A percentile compares a stretch with the other conserved stretches of the same genome.
Evolutionary conservation across 2,329 filamentous ascomycete species (phyloP).

Genomic region (Cercospora zeina): DNA sequence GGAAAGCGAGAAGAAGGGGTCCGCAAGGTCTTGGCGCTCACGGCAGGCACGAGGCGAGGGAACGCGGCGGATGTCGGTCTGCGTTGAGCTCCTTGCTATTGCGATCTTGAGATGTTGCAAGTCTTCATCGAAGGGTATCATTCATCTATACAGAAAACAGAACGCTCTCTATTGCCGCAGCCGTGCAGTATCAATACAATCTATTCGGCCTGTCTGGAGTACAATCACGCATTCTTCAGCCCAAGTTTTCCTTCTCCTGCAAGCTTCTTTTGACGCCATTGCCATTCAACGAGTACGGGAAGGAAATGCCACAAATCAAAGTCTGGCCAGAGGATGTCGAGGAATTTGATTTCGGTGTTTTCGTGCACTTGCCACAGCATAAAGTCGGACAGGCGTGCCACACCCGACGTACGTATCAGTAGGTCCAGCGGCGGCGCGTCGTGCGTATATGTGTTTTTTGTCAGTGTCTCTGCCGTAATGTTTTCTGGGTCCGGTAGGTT

Average conservation of each 20-base stretch:
- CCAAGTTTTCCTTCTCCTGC: conserved; percentile 31
- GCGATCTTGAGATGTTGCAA: not conserved
- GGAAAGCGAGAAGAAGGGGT: not conserved
- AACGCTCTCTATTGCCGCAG: conserved; percentile 10
- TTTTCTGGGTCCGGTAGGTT: conserved; percentile 72
- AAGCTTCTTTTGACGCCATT: conserved; percentile 57
- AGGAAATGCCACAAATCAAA: conserved; percentile 93
- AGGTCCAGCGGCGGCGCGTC: conserved; percentile 85
- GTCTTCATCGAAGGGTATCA: conserved; percentile 12
- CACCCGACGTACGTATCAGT: conserved; percentile 87
- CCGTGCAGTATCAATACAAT: conserved; percentile 2
- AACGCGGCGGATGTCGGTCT: too few species aligned
- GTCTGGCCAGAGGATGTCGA: conserved; percentile 91
- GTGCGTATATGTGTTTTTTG: conserved; percentile 83
- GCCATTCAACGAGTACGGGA: conserved; percentile 90
- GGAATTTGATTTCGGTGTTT: conserved; percentile 86
- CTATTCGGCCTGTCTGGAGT: not conserved
- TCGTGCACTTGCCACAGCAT: conserved; percentile 99
- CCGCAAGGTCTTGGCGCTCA: not conserved
- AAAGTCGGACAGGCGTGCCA: conserved; percentile 90
- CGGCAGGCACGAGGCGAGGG: too few species aligned
- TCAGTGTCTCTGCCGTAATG: conserved; percentile 80
- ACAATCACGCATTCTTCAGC: conserved; percentile 19
- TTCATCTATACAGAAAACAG: conserved; percentile 10
- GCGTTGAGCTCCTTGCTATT: not conserved